These are phyloP conservation scores for Parmelia sp. DNA, from an alignment of 495 filamentous ascomycete species.

Conservation along the genomic window DNA sequence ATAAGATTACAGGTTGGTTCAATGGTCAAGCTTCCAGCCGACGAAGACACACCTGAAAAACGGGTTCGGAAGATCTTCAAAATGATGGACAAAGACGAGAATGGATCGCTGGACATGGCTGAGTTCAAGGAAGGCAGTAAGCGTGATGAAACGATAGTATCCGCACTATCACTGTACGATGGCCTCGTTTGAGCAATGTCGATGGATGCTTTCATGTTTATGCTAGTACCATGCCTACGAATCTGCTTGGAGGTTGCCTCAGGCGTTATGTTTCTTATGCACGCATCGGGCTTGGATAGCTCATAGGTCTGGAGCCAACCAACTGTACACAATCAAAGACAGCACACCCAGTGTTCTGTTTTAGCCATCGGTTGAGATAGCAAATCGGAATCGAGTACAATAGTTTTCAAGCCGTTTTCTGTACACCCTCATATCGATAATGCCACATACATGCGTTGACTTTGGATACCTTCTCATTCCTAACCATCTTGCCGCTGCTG, in stretches of 20 bases:
- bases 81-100: slow-evolving; percentile 99
- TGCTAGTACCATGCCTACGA: not conserved
- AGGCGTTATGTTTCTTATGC: slow-evolving; percentile 8
- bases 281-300: not conserved
- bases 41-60: slow-evolving; percentile 98
- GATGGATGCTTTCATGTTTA: not conserved
- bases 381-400: not conserved
- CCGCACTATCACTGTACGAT: slow-evolving; percentile 91
- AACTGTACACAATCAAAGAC: not conserved
- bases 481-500: too few relatives aligned
- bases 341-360: not conserved
- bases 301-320: not conserved
- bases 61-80: slow-evolving; percentile 96
- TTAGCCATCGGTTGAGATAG: not conserved
- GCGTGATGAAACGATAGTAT: slow-evolving; percentile 98
- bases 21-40: slow-evolving; percentile 97
- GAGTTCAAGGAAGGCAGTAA: slow-evolving; percentile 99
- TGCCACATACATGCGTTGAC: too few relatives aligned
- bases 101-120: slow-evolving; percentile 83
- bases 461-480: not conserved
- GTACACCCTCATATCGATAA: not conserved
- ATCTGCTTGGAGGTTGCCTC: not conserved
- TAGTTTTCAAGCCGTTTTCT: not conserved
- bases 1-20: slow-evolving; percentile 68
- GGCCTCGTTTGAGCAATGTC: slow-evolving; percentile 62